Base-by-base conservation (phyloP, 345 rosid genomes). In the Anacardium occidentale region DNA sequence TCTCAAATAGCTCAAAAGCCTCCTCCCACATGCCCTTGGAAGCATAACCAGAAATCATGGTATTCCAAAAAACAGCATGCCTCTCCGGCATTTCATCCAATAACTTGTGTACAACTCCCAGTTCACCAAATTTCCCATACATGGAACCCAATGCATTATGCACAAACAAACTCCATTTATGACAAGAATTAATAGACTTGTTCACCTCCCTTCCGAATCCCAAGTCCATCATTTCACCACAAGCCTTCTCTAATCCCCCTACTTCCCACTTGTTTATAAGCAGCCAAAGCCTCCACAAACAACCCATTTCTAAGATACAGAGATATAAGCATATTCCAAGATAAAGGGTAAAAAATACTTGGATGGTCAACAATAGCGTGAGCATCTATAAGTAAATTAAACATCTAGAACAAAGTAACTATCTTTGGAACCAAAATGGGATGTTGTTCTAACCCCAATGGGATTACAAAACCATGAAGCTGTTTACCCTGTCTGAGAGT, bases 1-100 rank as follows among this genome's bases (percentile, higher is more conserved):
- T 59, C 24, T 83, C 85, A 55, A 89, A 92, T 51, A 90, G 74
- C 64, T 80, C 78, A 72, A 89, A 76, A 14, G 98, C 91, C 78
- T 89, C 83, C 64, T 72, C 63, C 96, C 94, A 92, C 91, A 83
- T 73, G 54, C 89, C 85, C 72, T 79, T 82, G 2, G 85, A 81
- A 2, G 96, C 92, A 82, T 88, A 92, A 70, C 75, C 78, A 71
- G 82, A 74, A 54, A 92, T 85, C 51, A 92, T 79, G 2, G 96
- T 78, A 68, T 90, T 90, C 98, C 98, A 92, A 45, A 96, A 86
- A 40, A 90, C 86, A 66, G 74, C 82, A 83, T 92, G 96, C 78
- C 84, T 88, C 61, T 85, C 83, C 0, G 75, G 74, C 91, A 92
- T 92, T 20, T 76, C 67, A 66, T 90, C 86, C 37, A 92, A 92